Evolutionary conservation across 805 yeast species (phyloP).

Genomic region (Lachancea lanzarotensis): DNA sequence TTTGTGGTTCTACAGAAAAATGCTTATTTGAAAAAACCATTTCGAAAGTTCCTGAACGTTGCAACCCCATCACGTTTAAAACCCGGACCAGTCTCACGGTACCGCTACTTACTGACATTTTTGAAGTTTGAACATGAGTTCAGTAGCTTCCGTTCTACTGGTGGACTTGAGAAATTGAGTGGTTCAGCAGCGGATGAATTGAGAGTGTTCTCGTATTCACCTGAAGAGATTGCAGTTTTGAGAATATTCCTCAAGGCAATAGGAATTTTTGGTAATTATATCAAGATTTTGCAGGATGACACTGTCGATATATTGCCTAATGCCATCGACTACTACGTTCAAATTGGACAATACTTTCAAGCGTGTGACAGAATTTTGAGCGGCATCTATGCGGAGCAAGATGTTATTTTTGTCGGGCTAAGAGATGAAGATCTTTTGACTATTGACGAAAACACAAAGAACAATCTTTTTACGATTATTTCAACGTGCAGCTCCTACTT

Average conservation of each 20-base stretch:
- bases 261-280: neutral
- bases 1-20: neutral
- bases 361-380: constrained; percentile 8
- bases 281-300: neutral
- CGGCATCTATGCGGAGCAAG: constrained; percentile 8
- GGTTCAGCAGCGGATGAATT: neutral
- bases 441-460: constrained; percentile 4
- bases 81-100: neutral
- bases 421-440: constrained; percentile 7
- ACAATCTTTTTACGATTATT: constrained; percentile 4
- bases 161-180: neutral
- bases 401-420: constrained; percentile 7
- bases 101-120: neutral
- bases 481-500: constrained; percentile 9
- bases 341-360: constrained; percentile 10
- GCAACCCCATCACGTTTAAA: neutral
- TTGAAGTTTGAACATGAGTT: neutral
- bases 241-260: neutral
- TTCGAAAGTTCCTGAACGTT: neutral
- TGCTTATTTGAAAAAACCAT: neutral
- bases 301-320: neutral
- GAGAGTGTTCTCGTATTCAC: neutral
- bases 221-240: neutral
- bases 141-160: neutral
- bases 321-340: constrained; percentile 9